Evolutionary conservation across 2,329 filamentous ascomycete genomes (phyloP).

Genomic region (Xylariales sp.): DNA sequence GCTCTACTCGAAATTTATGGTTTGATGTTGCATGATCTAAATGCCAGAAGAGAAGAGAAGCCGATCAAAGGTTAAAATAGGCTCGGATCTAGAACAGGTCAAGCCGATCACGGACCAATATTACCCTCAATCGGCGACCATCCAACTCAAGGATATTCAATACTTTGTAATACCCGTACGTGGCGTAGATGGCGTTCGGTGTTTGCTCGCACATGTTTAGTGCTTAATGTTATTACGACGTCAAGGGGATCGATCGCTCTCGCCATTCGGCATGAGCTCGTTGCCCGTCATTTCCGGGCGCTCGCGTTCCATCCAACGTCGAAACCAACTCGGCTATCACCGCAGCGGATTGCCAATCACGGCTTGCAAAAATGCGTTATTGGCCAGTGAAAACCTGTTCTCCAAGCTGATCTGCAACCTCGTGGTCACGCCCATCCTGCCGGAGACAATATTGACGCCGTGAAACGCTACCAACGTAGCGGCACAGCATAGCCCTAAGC

Average conservation of each 20-base stretch:
- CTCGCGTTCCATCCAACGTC: not conserved
- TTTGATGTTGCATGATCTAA: not conserved
- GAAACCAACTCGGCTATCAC: not conserved
- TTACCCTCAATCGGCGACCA: not conserved
- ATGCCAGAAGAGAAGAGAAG: no score
- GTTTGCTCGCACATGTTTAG: not conserved
- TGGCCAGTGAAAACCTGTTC: not conserved
- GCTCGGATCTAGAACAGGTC: not conserved
- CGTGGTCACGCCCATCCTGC: not conserved
- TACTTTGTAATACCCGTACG: not conserved
- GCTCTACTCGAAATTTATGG: not conserved
- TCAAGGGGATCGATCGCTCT: not conserved
- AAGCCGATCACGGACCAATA: conserved; percentile 14
- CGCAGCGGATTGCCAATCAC: not conserved
- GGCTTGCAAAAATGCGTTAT: not conserved
- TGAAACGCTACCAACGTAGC: not conserved
- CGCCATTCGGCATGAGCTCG: not conserved
- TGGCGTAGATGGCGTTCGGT: not conserved
- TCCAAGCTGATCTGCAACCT: conserved; percentile 6
- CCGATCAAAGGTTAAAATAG: not conserved
- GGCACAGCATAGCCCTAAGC: not conserved
- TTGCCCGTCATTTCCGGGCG: not conserved
- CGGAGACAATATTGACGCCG: not conserved
- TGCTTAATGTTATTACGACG: not conserved
- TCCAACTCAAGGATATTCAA: not conserved